Evolutionary conservation across 495 filamentous ascomycete genomes (phyloP).

Genomic region (Penicillium canariense): DNA sequence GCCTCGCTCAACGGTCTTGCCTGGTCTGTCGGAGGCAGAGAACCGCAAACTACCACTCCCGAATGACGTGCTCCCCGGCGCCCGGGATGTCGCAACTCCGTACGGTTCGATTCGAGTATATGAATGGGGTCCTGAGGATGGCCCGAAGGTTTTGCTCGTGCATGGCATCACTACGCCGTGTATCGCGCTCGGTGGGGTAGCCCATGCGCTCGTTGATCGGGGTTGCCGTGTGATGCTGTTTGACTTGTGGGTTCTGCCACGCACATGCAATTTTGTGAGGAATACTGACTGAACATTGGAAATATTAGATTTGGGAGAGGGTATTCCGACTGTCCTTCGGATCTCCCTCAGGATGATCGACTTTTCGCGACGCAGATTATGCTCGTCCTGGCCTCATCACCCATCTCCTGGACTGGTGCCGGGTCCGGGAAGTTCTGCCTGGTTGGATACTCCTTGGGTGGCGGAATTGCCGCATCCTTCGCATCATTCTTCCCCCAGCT

Average conservation of each 20-base stretch:
- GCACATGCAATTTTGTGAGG: too few relatives aligned
- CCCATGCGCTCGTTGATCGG: conserved; percentile 64
- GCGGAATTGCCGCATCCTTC: conserved; percentile 74
- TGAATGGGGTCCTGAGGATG: conserved; percentile 84
- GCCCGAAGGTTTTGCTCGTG: conserved; percentile 74
- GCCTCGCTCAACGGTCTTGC: conserved; percentile 45
- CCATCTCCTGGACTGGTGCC: conserved; percentile 62
- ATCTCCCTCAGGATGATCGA: conserved; percentile 66
- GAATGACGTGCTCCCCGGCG: conserved; percentile 70
- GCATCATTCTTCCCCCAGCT: conserved; percentile 66
- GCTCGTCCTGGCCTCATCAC: conserved; percentile 66
- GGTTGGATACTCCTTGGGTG: conserved; percentile 83
- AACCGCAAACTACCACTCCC: conserved; percentile 63
- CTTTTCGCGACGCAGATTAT: conserved; percentile 77
- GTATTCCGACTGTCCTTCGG: conserved; percentile 66
- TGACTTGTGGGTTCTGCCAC: conserved; percentile 46
- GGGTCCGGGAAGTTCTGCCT: conserved; percentile 59
- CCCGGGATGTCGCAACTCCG: conserved; percentile 67
- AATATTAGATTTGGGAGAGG: conserved; percentile 68
- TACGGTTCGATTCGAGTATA: conserved; percentile 82
- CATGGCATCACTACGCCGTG: conserved; percentile 88
- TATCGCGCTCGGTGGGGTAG: conserved; percentile 64
- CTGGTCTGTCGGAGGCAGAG: conserved; percentile 46
- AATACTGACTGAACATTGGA: background rate
- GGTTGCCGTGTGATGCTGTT: conserved; percentile 85